Conservation (phyloP, 306 rosid genomes). For the Prunus dulcis region DNA sequence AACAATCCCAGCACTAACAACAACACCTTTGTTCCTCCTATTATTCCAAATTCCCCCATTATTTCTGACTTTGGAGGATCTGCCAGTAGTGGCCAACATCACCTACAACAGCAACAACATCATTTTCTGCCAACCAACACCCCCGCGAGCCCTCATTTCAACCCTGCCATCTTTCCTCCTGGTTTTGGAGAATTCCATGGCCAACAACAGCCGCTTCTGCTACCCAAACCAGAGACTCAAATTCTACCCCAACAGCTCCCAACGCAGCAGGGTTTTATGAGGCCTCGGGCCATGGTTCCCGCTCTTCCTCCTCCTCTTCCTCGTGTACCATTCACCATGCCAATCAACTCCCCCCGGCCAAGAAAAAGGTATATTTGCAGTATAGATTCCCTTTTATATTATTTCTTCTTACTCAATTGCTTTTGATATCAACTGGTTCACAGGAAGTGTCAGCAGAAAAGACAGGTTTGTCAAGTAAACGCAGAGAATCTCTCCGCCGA, state of each 20-base stretch:
- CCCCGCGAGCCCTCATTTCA: constrained; percentile 23
- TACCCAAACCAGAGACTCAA: not conserved
- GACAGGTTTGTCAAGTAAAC: constrained; percentile 43
- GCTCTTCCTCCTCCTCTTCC: not conserved
- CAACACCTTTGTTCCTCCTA: constrained; percentile 6
- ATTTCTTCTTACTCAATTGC: not conserved
- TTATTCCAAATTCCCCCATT: constrained; percentile 33
- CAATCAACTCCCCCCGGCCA: constrained; percentile 28
- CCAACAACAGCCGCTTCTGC: not conserved
- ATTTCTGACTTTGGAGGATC: constrained; percentile 37
- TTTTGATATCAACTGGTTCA: not conserved
- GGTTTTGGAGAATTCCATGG: constrained; percentile 26
- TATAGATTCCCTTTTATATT: not conserved
- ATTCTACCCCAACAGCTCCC: constrained; percentile 3
- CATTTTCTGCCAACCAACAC: constrained; percentile 7
- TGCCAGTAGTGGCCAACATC: constrained; percentile 29
- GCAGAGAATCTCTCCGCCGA: constrained; percentile 59
- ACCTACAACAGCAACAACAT: constrained; percentile 10
- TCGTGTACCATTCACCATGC: constrained; percentile 19
- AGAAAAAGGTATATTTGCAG: constrained; percentile 45
- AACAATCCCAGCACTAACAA: not conserved
- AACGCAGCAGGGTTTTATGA: constrained; percentile 11
- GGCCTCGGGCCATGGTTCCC: constrained; percentile 12
- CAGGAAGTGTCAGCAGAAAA: constrained; percentile 60
- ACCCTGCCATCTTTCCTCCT: constrained; percentile 20